Evolutionary conservation across 1,139 yeast genomes (phyloP), one percentile per base, ranked within the genome.

Genomic region (Sugiyamaella pinicola): DNA sequence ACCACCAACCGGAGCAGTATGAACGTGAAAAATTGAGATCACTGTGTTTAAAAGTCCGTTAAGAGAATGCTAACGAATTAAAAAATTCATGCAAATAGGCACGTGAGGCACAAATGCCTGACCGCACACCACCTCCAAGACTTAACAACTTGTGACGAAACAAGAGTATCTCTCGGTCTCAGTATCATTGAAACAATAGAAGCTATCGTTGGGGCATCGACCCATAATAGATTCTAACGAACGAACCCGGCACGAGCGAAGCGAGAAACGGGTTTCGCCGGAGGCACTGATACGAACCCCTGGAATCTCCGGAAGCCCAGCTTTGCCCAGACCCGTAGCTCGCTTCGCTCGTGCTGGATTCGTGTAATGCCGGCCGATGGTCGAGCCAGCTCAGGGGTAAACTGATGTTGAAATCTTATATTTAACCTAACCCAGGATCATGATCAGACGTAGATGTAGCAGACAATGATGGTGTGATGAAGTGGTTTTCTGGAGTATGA

Each of bases 1-100:
- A n/a, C 8, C 12, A 26, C 10, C 31, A 26, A 26, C 9, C 9
- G n/a, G 8, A 24, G 5, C 28, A 24, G 9, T 24, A 24, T 5
- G 28, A 7, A 26, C 9, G 39, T 35, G 39, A 35, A 35, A 35
- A 35, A 35, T 35, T 35, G 39, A 35, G 17, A 10, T 12, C n/a
- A 12, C 18, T 8, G 3, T 9, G 31, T 26, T 33, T 2, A 12
- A 12, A 12, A 33, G 37, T 33, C 37, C 18, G 37, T 33, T 33
- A 33, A 33, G 37, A 2, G 18, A 15, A 5, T 33, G 10, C 10
- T 26, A 26, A 7, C 29, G 6, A 6, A 10, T 7, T 26, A 26
- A 33, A 3, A 31, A 4, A 12, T 31, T 5, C 28, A n/a, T n/a
- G n/a, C n/a, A n/a, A n/a, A n/a, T n/a, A n/a, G n/a, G 31, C 31